Conservation (phyloP, 1,284 basidiomycete species). For the Ustilago loliicola region DNA sequence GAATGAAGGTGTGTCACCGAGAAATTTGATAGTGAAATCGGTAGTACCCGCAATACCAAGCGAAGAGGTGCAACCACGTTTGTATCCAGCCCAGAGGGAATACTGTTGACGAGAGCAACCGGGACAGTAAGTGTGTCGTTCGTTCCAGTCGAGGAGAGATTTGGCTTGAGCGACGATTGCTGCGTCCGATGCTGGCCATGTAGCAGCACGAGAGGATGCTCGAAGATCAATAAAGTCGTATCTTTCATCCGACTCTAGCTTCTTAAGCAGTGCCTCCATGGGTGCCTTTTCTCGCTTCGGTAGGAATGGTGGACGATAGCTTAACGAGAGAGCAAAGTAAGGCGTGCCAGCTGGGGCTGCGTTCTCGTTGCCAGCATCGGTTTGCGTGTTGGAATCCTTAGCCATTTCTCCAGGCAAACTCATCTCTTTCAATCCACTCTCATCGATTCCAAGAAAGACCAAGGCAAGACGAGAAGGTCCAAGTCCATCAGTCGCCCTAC, state of each 20-base stretch:
- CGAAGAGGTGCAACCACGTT: constrained; percentile 78
- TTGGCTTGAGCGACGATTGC: constrained; percentile 64
- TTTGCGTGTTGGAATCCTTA: constrained; percentile 10
- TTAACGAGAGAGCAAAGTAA: constrained; percentile 67
- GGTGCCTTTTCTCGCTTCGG: constrained; percentile 18
- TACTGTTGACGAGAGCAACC: constrained; percentile 86
- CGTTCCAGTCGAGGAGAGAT: constrained; percentile 67
- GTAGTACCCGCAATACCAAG: constrained; percentile 47
- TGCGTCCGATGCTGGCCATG: constrained; percentile 54
- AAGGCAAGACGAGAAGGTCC: constrained; percentile 53
- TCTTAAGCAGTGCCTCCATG: constrained; percentile 33
- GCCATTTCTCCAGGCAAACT: constrained; percentile 52
- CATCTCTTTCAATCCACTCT: constrained; percentile 21
- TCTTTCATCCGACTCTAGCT: constrained; percentile 24
- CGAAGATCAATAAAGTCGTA: constrained; percentile 67
- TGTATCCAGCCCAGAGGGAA: constrained; percentile 96
- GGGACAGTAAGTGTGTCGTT: constrained; percentile 81
- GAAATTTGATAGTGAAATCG: neutral
- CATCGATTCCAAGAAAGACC: constrained; percentile 65
- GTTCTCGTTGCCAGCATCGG: constrained; percentile 14
- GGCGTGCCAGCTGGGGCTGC: constrained; percentile 54
- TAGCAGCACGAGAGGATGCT: constrained; percentile 44
- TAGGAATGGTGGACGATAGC: constrained; percentile 39
- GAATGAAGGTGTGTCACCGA: neutral
- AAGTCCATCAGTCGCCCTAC: constrained; percentile 51